phyloP scores from a whole-genome alignment of 164 flowering plant genomes.

The Buxus sempervirens region DNA sequence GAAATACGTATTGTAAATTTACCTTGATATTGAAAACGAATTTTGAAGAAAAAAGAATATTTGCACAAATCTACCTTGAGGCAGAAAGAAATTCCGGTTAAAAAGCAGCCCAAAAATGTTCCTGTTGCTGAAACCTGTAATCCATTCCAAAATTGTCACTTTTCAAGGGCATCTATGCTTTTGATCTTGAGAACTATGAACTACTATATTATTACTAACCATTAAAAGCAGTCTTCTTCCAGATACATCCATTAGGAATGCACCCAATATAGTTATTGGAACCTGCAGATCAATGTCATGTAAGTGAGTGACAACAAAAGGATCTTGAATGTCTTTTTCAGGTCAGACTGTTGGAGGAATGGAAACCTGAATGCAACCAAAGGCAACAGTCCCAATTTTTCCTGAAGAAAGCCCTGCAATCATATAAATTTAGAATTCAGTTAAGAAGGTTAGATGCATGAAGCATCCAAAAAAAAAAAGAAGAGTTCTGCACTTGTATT shows the following conservation, averaged over 20 bases:
- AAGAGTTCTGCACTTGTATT: not conserved
- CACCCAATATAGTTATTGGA: constrained; percentile 41
- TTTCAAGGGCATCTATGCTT: not conserved
- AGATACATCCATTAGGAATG: constrained; percentile 45
- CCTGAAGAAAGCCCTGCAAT: constrained; percentile 11
- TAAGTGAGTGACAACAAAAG: not conserved
- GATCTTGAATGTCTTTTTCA: not conserved
- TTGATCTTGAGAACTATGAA: not conserved
- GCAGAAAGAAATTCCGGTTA: constrained; percentile 47
- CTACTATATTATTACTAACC: constrained; percentile 23
- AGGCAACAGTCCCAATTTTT: constrained; percentile 13
- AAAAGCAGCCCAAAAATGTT: constrained; percentile 44
- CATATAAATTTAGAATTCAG: not conserved
- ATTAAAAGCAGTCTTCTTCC: constrained; percentile 59
- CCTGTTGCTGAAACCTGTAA: constrained; percentile 50
- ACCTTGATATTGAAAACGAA: too few relatives aligned
- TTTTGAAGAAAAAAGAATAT: not conserved
- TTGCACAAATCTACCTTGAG: constrained; percentile 37
- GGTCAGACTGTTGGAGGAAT: not conserved
- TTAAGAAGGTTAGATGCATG: not conserved
- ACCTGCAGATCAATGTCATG: constrained; percentile 35
- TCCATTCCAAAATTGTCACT: not conserved
- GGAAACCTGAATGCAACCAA: constrained; percentile 7
- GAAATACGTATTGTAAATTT: not conserved
- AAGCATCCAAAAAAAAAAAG: not conserved